Evolutionary conservation across 257 asterid genomes (phyloP).

Genomic region (Solanum pennellii): DNA sequence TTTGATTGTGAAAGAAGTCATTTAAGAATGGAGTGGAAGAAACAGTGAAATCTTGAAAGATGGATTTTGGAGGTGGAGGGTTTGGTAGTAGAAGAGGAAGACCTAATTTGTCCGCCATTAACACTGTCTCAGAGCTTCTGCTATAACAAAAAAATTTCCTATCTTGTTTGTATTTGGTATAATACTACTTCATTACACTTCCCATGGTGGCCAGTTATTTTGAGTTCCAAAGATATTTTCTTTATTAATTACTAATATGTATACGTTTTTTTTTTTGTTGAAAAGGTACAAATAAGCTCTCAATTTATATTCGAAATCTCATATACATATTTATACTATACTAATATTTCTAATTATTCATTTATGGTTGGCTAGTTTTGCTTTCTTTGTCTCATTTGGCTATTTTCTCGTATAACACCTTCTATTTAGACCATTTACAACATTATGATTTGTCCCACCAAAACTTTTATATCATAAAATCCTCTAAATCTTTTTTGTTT

Average conservation of each 20-base stretch:
- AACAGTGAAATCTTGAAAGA: conserved; percentile 51
- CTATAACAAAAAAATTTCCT: neutral
- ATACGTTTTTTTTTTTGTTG: no score
- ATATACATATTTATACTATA: no score
- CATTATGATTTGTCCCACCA: no score
- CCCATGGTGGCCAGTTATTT: neutral
- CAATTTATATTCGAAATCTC: no score
- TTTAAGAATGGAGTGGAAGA: conserved; percentile 37
- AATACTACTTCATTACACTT: neutral
- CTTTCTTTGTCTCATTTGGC: no score
- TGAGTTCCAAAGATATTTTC: neutral
- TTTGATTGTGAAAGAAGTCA: conserved; percentile 26
- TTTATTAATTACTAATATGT: no score
- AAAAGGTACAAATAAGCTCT: no score
- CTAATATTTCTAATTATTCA: no score
- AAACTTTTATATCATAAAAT: no score
- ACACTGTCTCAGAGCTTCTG: neutral
- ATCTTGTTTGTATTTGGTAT: neutral
- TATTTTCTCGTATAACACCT: no score
- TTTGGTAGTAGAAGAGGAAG: conserved; percentile 79
- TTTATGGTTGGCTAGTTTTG: no score
- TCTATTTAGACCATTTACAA: no score
- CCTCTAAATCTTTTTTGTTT: neutral
- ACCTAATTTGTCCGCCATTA: conserved; percentile 79
- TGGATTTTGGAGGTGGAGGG: conserved; percentile 67